Base-by-base conservation (phyloP, 78 protist species). In the Thecamonas trahens region DNA sequence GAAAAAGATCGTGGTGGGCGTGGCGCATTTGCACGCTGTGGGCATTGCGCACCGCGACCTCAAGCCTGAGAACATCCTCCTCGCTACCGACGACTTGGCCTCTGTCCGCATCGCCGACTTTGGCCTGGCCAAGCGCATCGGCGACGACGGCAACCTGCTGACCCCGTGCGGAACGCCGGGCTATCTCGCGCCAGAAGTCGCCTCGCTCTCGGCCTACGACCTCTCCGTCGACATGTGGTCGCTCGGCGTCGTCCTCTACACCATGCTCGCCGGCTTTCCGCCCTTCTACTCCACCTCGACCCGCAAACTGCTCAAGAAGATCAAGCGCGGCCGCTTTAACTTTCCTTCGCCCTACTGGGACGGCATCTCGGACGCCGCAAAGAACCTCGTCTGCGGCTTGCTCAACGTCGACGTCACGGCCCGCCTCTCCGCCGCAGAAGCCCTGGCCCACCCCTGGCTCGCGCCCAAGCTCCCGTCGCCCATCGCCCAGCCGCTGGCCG, bases 281-380 rank as follows among this genome's bases (percentile, higher is more conserved):
- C 96, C 96, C 28, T 92, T 92, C 72, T 85, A 82, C 55, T 87
- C 83, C 34, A 85, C 71, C 29, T 80, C 67, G 37, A 84, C 79
- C 37, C 80, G 85, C 38, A 85, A 59, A 53, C 76, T 94, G n/a
- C 86, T 90, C 63, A 68, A 80, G 79, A 74, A 78, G 65, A 95
- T 95, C 63, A 58, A 82, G 59, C 72, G 71, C 59, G 88, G 93
- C 61, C 74, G 75, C 52, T 92, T 76, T 62, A 79, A 85, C 58
- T 87, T 90, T 71, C 92, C 89, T 8, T 85, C 83, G 57, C 87
- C 91, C 1, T 83, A 85, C 49, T 92, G 96, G 94, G 34, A 32
- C 29, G 80, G 52, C 53, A 72, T 88, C 32, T 79, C 92, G 15
- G 59, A 71, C 26, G 35, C 72, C n/a, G 84, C 84, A 49, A 73